Evolutionary conservation across 257 asterid genomes (phyloP), one percentile per base, ranked within the genome.

Genomic region (Jacaranda mimosifolia): DNA sequence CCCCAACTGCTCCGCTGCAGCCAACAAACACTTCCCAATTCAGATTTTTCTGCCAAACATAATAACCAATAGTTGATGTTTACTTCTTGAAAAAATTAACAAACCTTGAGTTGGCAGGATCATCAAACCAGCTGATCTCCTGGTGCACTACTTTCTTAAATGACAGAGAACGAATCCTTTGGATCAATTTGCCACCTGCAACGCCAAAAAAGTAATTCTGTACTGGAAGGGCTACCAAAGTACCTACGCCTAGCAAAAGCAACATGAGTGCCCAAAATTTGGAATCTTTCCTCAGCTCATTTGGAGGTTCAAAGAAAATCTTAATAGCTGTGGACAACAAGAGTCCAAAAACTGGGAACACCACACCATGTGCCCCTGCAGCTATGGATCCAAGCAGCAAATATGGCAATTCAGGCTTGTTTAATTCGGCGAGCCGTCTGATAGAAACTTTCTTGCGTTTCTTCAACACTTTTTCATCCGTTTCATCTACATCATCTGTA

Each of bases 91-190:
- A 1, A 79, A 68, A 56, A 63, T 63, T 1, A 35, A 76, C 60
- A n/a, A 4, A 94, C 98, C 98, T 94, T 68, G 98, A 92, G 83
- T 94, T 89, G 64, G 86, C 89, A 67, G 98, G 92, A 79, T 94
- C 92, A 63, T 94, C 98, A 40, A 91, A 91, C 98, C 98, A 94
- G 55, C 93, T 85, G 71, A 94, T 91, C 85, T 94, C 97, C 69
- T 88, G 96, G 87, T 90, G 91, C 53, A 91, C 96, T 0, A 94
- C 91, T 76, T 88, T 94, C 75, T 80, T 84, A 73, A 94, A 94
- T 0, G 92, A 57, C 79, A 91, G 12, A 9, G 96, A 87, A 40
- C 98, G 94, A 52, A 94, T 80, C 80, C 97, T 87, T 59, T 78
- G 82, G 6, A 94, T 86, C 86, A 94, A 74, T 55, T 79, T 91